Conservation (phyloP, 805 yeast genomes). For the Saturnispora hagleri region DNA sequence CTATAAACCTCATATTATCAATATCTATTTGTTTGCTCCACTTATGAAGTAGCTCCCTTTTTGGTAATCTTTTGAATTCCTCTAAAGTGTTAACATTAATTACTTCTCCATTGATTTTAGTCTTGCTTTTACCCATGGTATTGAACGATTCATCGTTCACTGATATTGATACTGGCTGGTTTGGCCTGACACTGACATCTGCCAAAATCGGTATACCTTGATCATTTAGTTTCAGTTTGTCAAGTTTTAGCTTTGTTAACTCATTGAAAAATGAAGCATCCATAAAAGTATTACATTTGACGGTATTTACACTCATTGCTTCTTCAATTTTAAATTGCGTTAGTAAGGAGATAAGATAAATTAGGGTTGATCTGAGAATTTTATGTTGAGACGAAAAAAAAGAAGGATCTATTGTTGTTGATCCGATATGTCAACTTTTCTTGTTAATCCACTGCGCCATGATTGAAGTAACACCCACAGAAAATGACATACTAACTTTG, state of each 20-base stretch:
- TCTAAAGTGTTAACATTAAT: conserved; percentile 75
- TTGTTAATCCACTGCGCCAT: not conserved
- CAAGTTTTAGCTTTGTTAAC: conserved; percentile 64
- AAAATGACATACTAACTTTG: not conserved
- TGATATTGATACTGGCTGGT: not conserved
- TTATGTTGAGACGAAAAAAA: not conserved
- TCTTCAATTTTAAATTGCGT: not conserved
- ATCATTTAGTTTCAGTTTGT: conserved; percentile 64
- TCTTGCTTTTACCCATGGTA: conserved; percentile 9
- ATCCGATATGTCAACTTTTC: not conserved
- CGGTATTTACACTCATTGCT: not conserved
- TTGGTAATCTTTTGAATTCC: conserved; percentile 66
- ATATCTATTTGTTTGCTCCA: conserved; percentile 26
- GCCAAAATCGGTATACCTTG: conserved; percentile 29
- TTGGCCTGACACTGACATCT: conserved; percentile 20
- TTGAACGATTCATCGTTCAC: not conserved
- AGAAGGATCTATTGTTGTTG: not conserved
- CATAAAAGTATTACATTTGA: conserved; percentile 33
- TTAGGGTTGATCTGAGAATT: not conserved
- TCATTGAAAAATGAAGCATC: conserved; percentile 83
- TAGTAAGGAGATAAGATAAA: not conserved
- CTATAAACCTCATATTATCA: conserved; percentile 33
- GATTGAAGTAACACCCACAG: not conserved
- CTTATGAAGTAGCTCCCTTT: conserved; percentile 42
- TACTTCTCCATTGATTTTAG: conserved; percentile 29